These are phyloP conservation scores for Boletus subcaerulescens DNA, from an alignment of 768 basidiomycete genomes.

Conservation along the genomic window DNA sequence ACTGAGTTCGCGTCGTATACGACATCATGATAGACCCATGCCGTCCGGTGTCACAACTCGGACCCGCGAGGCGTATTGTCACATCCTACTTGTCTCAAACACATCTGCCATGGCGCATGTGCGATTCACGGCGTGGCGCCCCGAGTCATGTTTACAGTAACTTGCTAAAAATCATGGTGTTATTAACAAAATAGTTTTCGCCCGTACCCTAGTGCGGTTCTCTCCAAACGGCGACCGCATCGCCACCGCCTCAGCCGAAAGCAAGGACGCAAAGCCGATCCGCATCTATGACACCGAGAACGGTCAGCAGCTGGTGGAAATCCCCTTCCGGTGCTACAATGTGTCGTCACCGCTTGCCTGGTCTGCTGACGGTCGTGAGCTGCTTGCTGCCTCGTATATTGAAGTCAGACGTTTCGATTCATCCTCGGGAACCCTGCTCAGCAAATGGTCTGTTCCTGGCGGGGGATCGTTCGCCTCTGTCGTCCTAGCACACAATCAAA, in stretches of 20 bases:
- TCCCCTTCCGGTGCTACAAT: not conserved
- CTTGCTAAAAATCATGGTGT: too few relatives aligned
- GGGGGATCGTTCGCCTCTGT: not conserved
- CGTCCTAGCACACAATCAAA: not conserved
- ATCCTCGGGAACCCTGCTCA: not conserved
- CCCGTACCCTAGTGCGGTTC: not conserved
- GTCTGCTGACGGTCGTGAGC: constrained; percentile 1
- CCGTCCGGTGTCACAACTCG: too few relatives aligned
- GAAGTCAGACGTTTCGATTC: constrained; percentile 1
- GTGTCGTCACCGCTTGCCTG: not conserved
- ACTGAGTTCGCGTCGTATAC: too few relatives aligned
- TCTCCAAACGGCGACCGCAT: not conserved
- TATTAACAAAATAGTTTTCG: too few relatives aligned
- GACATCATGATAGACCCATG: too few relatives aligned
- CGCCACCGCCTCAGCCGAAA: not conserved
- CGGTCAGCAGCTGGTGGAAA: not conserved
- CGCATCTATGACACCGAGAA: not conserved
- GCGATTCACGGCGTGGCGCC: too few relatives aligned
- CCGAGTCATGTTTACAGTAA: too few relatives aligned
- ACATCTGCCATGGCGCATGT: too few relatives aligned
- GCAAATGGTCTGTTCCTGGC: not conserved
- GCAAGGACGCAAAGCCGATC: not conserved
- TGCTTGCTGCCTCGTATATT: not conserved
- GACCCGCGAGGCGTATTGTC: too few relatives aligned
- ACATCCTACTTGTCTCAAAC: too few relatives aligned